phyloP scores from a whole-genome alignment of 2,329 filamentous ascomycete species.

The Aspergillus sclerotialis region DNA sequence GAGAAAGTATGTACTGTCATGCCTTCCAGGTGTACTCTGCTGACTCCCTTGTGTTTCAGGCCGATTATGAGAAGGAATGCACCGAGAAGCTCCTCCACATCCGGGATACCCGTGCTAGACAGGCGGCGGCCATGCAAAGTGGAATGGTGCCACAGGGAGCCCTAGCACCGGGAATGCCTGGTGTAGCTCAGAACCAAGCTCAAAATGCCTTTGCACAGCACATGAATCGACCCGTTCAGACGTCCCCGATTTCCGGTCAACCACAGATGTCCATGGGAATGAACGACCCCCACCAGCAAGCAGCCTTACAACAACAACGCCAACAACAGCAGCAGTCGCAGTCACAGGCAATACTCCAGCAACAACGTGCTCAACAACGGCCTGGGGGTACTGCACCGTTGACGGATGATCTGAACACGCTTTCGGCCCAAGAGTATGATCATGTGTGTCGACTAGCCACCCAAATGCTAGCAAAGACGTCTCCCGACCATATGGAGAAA shows the following conservation, averaged over 20 bases:
- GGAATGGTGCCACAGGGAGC: slow-evolving; percentile 32
- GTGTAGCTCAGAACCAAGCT: slow-evolving; percentile 33
- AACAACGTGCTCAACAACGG: slow-evolving; percentile 26
- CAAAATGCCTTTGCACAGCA: slow-evolving; percentile 43
- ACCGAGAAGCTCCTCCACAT: slow-evolving; percentile 39
- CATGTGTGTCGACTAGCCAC: slow-evolving; percentile 41
- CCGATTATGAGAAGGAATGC: slow-evolving; percentile 38
- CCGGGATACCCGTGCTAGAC: slow-evolving; percentile 37
- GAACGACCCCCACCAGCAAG: slow-evolving; percentile 25
- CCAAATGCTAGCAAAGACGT: slow-evolving; percentile 40
- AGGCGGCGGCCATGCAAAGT: slow-evolving; percentile 33
- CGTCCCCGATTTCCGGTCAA: slow-evolving; percentile 40
- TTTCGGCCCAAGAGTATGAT: slow-evolving; percentile 36
- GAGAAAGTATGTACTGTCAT: slow-evolving; percentile 20
- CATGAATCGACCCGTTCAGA: slow-evolving; percentile 45
- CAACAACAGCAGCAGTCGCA: slow-evolving; percentile 13
- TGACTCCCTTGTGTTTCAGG: slow-evolving; percentile 15
- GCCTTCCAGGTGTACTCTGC: background rate
- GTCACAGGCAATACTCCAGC: slow-evolving; percentile 15
- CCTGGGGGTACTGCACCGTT: slow-evolving; percentile 18
- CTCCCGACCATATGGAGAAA: slow-evolving; percentile 40
- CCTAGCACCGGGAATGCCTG: slow-evolving; percentile 22
- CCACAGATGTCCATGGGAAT: slow-evolving; percentile 31
- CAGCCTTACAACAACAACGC: slow-evolving; percentile 24
- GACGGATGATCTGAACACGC: slow-evolving; percentile 26